Base-by-base conservation (phyloP, 345 rosid species). In the Eucalyptus pauciflora region DNA sequence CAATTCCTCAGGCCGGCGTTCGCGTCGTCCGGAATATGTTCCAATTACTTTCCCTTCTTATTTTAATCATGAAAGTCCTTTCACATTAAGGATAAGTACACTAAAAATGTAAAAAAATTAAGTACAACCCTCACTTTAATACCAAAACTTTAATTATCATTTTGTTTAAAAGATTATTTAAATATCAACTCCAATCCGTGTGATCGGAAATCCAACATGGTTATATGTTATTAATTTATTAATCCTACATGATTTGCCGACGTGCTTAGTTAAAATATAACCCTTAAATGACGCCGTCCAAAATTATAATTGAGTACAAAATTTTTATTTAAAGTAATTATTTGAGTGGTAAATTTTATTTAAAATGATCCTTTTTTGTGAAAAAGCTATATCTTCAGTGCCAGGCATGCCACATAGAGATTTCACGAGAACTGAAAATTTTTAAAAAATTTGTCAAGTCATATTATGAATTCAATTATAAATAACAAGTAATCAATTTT, bases 161-260 rank as follows among this genome's bases (percentile, higher is more conserved):
- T 45, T 45, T 13, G 0, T 50, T 50, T 6, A 1, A 16, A 51
- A 3, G 6, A 50, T 2, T 3, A 50, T 51, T 51, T 51, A 51
- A 51, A 4, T 52, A 4, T 1, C 4, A 7, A 7, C 2, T 3
- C 1, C 54, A 2, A 51, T 51, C 0, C 6, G 2, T 51, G 1
- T 51, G 8, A 6, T 1, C 3, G 0, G 0, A 17, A 52, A 52
- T 51, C 8, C 1, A 1, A 51, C 1, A 1, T 51, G 7, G 2
- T 0, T 51, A 15, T 51, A 51, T 51, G 17, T 51, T 17, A 52
- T 52, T 7, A 52, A 52, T 52, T 52, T 52, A 0, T 18, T 4
- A 52, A 0, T 1, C 4, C 0, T 18, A 52, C 0, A 0, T 0
- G 1, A 0, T 4, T 52, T 18, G 24, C 2, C 4, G 0, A 18